phyloP scores from a whole-genome alignment of 805 yeast species.

The Zygosaccharomyces bailii region DNA sequence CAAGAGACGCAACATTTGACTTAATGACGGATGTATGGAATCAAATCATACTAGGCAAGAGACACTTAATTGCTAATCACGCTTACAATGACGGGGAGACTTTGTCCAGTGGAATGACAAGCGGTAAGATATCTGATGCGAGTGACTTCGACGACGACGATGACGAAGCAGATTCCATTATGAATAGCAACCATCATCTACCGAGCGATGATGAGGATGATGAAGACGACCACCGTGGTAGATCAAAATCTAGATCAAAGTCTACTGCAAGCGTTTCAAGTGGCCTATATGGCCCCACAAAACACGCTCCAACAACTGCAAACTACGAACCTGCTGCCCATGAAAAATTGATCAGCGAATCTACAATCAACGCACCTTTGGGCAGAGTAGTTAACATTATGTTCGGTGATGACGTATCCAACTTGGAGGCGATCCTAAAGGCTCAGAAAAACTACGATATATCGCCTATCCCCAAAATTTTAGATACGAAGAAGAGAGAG shows the following conservation, averaged over 20 bases:
- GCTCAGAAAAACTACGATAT: conserved; percentile 65
- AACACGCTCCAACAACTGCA: conserved; percentile 48
- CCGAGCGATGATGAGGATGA: conserved; percentile 37
- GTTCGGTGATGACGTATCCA: conserved; percentile 57
- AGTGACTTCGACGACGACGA: conserved; percentile 27
- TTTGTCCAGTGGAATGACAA: conserved; percentile 12
- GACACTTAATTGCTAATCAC: conserved; percentile 9
- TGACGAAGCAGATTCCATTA: conserved; percentile 20
- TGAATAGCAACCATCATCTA: conserved; percentile 26
- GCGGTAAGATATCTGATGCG: conserved; percentile 12
- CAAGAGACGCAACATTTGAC: conserved; percentile 52
- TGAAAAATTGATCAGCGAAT: conserved; percentile 57
- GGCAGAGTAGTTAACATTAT: conserved; percentile 57
- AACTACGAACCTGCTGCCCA: conserved; percentile 43
- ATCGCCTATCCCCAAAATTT: conserved; percentile 44
- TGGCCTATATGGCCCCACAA: conserved; percentile 38
- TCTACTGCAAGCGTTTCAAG: conserved; percentile 1
- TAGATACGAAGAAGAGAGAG: conserved; percentile 40
- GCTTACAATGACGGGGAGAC: conserved; percentile 10
- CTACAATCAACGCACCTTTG: conserved; percentile 55
- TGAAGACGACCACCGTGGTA: conserved; percentile 17
- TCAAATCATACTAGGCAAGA: conserved; percentile 31
- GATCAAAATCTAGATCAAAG: conserved; percentile 5
- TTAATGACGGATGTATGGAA: conserved; percentile 63
- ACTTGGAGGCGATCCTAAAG: conserved; percentile 44